Evolutionary conservation across 305 asterid genomes (phyloP), one percentile per base, ranked within the genome.

Genomic region (Solanum hybrid): DNA sequence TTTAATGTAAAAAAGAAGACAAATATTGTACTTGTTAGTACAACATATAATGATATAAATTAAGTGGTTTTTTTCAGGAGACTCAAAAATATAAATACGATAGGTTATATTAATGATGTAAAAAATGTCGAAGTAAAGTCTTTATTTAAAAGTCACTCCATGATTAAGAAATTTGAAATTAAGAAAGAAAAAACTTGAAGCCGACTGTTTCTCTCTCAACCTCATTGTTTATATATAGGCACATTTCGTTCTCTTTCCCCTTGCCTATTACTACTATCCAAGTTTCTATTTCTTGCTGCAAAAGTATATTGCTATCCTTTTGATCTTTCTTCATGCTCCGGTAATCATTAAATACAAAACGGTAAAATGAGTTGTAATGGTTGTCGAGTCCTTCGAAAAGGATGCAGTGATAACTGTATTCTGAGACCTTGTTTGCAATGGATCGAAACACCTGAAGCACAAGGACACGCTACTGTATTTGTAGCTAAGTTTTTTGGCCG

Each of bases 401-500:
- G 98, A 3, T 96, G 98, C 95, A 94, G 96, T 60, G 98, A 96
- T 7, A 90, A 88, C 92, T 96, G 98, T 92, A 91, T 92, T 87
- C 90, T 96, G 13, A 77, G 96, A 85, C 94, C 96, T 1, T 94
- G 95, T 91, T 89, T 96, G 12, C 96, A 95, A 90, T 95, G 96
- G 96, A 95, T 96, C 16, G 95, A 95, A 80, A 92, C 72, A 85
- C 71, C 95, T 20, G 95, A 94, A 88, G 92, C 98, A 0, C 98
- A 96, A 88, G 97, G 96, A 75, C 93, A 94, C 93, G 99, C 99
- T 92, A 96, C 99, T 64, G 95, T 96, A 79, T 96, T 96, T 89
- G 97, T 95, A 3, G 97, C 98, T 89, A 96, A 96, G 89, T 96
- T 96, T 92, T 96, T 95, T 72, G 99, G 99, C 92, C 98, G 99